Evolutionary conservation across 768 basidiomycete species (phyloP).

Genomic region (Mycena metata): DNA sequence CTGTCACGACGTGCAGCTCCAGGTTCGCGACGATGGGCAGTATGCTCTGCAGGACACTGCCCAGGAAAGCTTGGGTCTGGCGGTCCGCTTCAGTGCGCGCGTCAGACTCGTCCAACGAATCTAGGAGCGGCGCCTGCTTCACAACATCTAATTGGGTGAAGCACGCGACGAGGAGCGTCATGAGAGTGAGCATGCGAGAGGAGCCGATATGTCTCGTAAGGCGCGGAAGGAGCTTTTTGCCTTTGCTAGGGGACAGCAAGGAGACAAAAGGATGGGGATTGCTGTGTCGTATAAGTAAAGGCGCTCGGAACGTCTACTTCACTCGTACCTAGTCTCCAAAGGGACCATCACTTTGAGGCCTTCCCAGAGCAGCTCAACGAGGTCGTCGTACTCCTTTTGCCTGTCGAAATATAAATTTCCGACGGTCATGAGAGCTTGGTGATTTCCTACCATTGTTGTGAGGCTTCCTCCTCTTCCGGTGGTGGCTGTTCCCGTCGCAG

Average conservation of each 20-base stretch:
- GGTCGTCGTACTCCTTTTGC: constrained; percentile 67
- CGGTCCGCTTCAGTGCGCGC: constrained; percentile 80
- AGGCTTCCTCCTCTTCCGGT: constrained; percentile 66
- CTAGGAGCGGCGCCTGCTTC: constrained; percentile 78
- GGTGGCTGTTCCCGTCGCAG: constrained; percentile 82
- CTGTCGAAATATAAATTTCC: constrained; percentile 49
- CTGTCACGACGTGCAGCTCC: constrained; percentile 85
- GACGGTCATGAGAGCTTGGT: constrained; percentile 6
- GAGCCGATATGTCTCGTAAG: constrained; percentile 86
- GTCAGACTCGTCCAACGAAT: constrained; percentile 70
- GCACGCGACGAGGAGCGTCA: constrained; percentile 94
- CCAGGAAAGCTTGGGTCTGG: constrained; percentile 93
- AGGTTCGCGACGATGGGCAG: constrained; percentile 85
- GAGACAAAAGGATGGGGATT: constrained; percentile 98
- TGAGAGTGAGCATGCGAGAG: constrained; percentile 84
- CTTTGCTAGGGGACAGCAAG: constrained; percentile 88
- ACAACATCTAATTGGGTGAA: constrained; percentile 96
- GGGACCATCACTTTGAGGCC: constrained; percentile 89
- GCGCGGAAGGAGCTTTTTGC: constrained; percentile 92
- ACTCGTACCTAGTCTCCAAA: constrained; percentile 87
- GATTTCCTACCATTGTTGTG: constrained; percentile 59
- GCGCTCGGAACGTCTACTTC: background rate
- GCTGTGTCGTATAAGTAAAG: constrained; percentile 54
- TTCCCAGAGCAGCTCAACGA: constrained; percentile 84
- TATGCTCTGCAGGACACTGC: constrained; percentile 88